Conservation (phyloP, 2,329 filamentous ascomycete species). For the Fusarium setosum region DNA sequence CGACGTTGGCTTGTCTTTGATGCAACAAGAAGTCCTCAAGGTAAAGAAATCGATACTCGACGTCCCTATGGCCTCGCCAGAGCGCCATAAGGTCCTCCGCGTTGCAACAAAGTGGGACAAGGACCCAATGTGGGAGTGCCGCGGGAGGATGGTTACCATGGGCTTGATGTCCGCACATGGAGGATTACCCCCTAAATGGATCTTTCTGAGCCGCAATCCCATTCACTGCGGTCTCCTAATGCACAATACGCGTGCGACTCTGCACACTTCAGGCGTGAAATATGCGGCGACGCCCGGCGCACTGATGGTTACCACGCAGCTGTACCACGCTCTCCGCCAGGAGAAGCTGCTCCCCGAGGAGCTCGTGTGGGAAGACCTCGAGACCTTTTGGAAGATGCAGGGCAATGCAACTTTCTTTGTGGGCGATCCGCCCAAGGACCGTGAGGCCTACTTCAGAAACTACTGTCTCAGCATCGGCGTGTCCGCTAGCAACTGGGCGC, state of each 20-base stretch:
- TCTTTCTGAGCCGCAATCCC: slow-evolving; percentile 37
- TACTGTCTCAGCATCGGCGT: slow-evolving; percentile 32
- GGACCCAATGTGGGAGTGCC: slow-evolving; percentile 17
- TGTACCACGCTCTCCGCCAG: slow-evolving; percentile 38
- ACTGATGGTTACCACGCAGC: slow-evolving; percentile 29
- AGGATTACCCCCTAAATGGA: too few relatives aligned
- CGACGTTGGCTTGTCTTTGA: neutral
- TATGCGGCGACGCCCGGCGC: slow-evolving; percentile 24
- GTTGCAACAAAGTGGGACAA: slow-evolving; percentile 20
- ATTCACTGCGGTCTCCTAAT: slow-evolving; percentile 35
- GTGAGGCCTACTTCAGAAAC: slow-evolving; percentile 38
- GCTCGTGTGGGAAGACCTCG: slow-evolving; percentile 25
- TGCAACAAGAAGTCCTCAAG: slow-evolving; percentile 23
- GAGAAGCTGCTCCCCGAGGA: slow-evolving; percentile 23
- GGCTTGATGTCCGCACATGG: too few relatives aligned
- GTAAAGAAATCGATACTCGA: slow-evolving; percentile 28
- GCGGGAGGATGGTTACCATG: neutral
- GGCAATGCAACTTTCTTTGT: slow-evolving; percentile 36
- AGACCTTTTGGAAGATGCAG: slow-evolving; percentile 25
- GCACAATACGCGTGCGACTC: slow-evolving; percentile 27
- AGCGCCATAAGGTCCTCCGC: slow-evolving; percentile 9
- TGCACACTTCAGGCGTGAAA: slow-evolving; percentile 22
- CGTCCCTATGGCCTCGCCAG: neutral
- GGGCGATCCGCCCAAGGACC: slow-evolving; percentile 24
- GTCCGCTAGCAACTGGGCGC: slow-evolving; percentile 32